Percentiles rank a stretch among this genome's conserved stretches.
Conservation (phyloP, 2,329 filamentous ascomycete genomes). For the Magnaporthiopsis poae region DNA sequence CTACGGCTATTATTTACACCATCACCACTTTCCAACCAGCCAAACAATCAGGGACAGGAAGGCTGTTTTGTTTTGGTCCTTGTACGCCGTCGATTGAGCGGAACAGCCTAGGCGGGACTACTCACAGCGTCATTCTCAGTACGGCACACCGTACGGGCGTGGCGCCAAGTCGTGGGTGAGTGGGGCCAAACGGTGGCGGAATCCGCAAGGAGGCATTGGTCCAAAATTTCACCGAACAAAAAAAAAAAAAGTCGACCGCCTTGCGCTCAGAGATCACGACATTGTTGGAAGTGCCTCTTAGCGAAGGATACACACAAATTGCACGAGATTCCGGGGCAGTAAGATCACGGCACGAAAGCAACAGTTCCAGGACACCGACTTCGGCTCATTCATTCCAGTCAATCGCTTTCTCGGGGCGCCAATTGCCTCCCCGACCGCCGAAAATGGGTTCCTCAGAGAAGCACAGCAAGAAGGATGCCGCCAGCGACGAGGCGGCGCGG, state of each 20-base stretch:
- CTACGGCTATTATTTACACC: too few species aligned
- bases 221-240: conserved; percentile 8
- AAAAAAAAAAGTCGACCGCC: conserved; percentile 3
- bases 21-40: not conserved
- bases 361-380: not conserved
- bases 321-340: not conserved
- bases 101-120: not conserved
- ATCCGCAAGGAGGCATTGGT: not conserved
- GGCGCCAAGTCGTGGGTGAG: not conserved
- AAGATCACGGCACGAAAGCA: not conserved
- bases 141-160: not conserved
- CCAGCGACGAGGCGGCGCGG: conserved; percentile 5
- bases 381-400: not conserved
- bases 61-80: not conserved
- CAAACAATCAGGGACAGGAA: not conserved
- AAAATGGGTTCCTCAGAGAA: conserved; percentile 14
- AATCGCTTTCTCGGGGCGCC: not conserved
- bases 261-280: not conserved
- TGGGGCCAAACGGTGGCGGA: not conserved
- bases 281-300: not conserved
- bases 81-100: not conserved
- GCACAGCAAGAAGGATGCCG: conserved; percentile 8
- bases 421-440: not conserved
- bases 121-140: not conserved
- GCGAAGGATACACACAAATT: not conserved